Evolutionary conservation across 805 yeast species (phyloP), one percentile per base, ranked within the genome.

Genomic region (Hanseniaspora vineae): DNA sequence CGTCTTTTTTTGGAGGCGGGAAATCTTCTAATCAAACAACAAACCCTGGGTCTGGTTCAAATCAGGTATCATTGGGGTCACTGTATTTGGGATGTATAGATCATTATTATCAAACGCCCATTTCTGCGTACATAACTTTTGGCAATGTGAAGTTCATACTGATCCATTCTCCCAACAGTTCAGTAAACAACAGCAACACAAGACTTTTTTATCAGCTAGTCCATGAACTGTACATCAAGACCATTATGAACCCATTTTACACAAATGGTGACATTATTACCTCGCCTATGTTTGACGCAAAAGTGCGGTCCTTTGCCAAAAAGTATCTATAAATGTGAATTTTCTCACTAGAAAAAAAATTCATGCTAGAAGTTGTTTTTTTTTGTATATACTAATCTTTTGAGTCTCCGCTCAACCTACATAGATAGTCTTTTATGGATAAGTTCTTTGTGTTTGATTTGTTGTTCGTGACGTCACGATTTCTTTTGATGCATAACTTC

Each of bases 51-150:
- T 51, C 12, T 60, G 64, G 2, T 60, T 62, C 49, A 51, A 60
- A 39, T 52, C 64, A 48, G 55, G 62, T 11, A 23, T 23, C 29
- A 23, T 8, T 54, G 20, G 50, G 50, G 3, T 42, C 50, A 42
- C 70, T 83, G 52, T 81, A 84, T 58, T 66, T 88, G 52, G 89
- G 90, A 43, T 76, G 76, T 42, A 76, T 90, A 17, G 98, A 92
- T 65, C 78, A 81, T 35, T 90, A 87, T 62, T 86, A 89, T 61
- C 94, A 92, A 5, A 77, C 80, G 54, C 68, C 73, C 44, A 77
- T 90, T n/a, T 84, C 87, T 48, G 94, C 90, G 3, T 92, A 79
- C 60, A 72, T 90, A 39, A 86, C 96, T 0, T 88, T 88, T 46
- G 90, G 96, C 5, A 89, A 87, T 58, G 75, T 85, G 55, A 87